Conservation (phyloP, 345 rosid genomes). For the Geranium brycei region DNA sequence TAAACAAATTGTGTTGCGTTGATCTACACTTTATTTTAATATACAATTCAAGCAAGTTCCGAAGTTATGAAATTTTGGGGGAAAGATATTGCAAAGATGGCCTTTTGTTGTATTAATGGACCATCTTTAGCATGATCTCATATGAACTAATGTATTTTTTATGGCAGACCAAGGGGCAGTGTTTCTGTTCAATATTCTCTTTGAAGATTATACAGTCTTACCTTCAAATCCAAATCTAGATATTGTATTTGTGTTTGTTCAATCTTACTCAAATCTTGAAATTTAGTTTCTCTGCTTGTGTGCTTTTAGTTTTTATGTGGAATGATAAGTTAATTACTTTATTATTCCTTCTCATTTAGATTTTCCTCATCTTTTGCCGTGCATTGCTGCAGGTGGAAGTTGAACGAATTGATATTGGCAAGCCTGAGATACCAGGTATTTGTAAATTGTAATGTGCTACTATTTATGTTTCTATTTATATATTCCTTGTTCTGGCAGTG, state of each 20-base stretch:
- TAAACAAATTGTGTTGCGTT: too few relatives aligned
- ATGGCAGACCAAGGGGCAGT: background rate
- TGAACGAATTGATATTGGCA: slow-evolving; percentile 66
- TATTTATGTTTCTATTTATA: background rate
- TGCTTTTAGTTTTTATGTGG: background rate
- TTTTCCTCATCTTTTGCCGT: background rate
- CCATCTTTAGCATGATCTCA: too few relatives aligned
- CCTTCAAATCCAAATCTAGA: background rate
- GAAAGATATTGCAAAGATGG: too few relatives aligned
- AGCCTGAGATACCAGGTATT: slow-evolving; percentile 39
- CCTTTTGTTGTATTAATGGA: too few relatives aligned
- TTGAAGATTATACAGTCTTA: background rate
- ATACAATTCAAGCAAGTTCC: too few relatives aligned
- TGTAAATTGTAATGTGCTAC: slow-evolving; percentile 9
- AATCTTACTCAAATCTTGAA: background rate
- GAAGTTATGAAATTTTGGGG: too few relatives aligned
- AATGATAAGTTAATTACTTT: too few relatives aligned
- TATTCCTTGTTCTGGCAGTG: background rate
- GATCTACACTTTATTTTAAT: too few relatives aligned
- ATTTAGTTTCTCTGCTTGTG: too few relatives aligned
- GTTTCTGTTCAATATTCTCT: background rate
- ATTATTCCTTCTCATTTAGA: background rate
- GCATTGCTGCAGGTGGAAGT: slow-evolving; percentile 48
- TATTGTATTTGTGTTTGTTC: background rate
- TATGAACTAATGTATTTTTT: too few relatives aligned